A percentile compares a stretch with the other conserved stretches of the same genome.
These are phyloP conservation scores for Crithidia thermophila DNA, from an alignment of 208 protist species.

Conservation along the genomic window DNA sequence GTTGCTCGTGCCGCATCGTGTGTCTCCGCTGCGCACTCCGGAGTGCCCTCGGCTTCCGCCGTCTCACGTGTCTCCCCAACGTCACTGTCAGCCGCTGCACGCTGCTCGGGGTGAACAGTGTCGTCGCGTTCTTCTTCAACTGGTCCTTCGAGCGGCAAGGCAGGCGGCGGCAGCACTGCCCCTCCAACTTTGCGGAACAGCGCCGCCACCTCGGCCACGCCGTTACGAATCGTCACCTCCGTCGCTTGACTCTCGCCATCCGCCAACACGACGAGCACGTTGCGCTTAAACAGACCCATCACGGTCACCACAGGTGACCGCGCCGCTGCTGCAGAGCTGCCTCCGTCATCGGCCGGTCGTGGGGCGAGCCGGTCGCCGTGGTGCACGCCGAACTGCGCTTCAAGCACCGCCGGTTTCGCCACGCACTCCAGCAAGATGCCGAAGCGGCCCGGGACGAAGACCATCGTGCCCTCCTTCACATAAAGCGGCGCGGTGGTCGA, in stretches of 20 bases:
- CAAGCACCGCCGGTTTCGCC: constrained; percentile 21
- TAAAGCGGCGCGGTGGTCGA: constrained; percentile 27
- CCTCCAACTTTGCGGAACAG: constrained; percentile 38
- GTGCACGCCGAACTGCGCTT: constrained; percentile 39
- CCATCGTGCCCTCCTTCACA: constrained; percentile 29
- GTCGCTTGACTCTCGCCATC: constrained; percentile 39
- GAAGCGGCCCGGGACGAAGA: constrained; percentile 43
- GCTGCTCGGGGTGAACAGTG: no score
- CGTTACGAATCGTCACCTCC: constrained; percentile 16
- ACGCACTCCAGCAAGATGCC: constrained; percentile 45
- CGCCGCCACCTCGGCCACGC: constrained; percentile 22
- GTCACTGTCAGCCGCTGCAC: no score
- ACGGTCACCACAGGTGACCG: constrained; percentile 12
- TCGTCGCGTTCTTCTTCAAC: no score
- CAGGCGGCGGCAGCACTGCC: constrained; percentile 13
- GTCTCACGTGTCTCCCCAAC: no score
- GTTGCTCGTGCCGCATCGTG: background rate
- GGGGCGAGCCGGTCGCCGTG: constrained; percentile 45
- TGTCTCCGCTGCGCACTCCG: no score
- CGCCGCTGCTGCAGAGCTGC: background rate
- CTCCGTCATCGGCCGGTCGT: no score
- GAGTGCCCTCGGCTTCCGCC: no score
- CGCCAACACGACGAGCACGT: constrained; percentile 38
- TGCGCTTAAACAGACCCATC: constrained; percentile 46
- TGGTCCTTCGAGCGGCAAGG: constrained; percentile 23